phyloP scores from a whole-genome alignment of 2,329 filamentous ascomycete genomes.

The Dothistroma pini region DNA sequence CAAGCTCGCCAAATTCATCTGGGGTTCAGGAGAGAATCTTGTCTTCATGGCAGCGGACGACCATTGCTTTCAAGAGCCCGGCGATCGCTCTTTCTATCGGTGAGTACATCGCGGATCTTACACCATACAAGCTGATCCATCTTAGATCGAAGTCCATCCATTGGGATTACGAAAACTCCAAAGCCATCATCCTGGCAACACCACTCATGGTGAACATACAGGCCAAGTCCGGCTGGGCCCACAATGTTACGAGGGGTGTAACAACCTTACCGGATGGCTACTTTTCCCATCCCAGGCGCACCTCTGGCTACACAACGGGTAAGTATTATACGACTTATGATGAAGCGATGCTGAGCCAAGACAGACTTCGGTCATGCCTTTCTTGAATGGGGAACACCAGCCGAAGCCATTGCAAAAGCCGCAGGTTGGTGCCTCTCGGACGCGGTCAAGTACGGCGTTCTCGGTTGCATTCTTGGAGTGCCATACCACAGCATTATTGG shows the following conservation, averaged over 20 bases:
- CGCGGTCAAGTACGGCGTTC: too few relatives aligned
- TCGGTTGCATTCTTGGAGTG: too few relatives aligned
- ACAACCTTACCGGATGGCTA: not conserved
- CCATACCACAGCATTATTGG: too few relatives aligned
- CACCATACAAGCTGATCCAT: not conserved
- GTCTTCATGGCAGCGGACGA: not conserved
- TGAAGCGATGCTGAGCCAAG: not conserved
- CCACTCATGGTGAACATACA: not conserved
- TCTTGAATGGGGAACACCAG: too few relatives aligned
- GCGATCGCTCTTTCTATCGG: not conserved
- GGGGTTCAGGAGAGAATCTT: not conserved
- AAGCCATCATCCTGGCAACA: not conserved
- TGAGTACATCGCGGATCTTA: not conserved
- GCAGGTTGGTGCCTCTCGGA: too few relatives aligned
- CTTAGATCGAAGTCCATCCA: not conserved
- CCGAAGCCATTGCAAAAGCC: too few relatives aligned
- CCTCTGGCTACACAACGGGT: not conserved
- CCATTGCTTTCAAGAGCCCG: not conserved
- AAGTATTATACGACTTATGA: not conserved
- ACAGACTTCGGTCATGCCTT: too few relatives aligned
- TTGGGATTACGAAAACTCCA: not conserved
- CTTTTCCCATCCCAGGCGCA: not conserved
- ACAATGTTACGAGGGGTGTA: not conserved
- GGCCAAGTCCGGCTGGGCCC: not conserved
- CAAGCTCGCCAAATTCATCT: not conserved